Percentiles rank a stretch among this genome's conserved stretches.
phyloP scores from a whole-genome alignment of 2,329 filamentous ascomycete genomes.

The Grosmannia huntii region DNA sequence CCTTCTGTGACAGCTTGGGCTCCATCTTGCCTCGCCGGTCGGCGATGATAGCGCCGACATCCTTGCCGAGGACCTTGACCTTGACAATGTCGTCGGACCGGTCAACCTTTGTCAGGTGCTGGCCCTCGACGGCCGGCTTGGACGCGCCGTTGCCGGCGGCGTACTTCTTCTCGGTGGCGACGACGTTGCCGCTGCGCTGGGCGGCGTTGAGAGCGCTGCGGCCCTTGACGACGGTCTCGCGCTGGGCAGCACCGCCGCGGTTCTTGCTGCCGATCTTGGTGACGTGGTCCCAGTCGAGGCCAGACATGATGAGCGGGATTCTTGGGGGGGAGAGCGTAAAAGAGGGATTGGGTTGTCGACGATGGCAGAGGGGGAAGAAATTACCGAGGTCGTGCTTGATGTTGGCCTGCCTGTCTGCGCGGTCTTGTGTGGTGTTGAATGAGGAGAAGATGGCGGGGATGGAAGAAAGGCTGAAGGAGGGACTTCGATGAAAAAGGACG shows the following conservation, averaged over 20 bases:
- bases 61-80: constrained; percentile 76
- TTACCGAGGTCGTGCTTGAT: background rate
- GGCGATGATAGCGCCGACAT: constrained; percentile 73
- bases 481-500: background rate
- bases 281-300: constrained; percentile 69
- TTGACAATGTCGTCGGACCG: constrained; percentile 95
- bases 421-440: background rate
- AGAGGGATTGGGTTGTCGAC: background rate
- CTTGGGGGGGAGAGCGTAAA: background rate
- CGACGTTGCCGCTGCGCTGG: constrained; percentile 60
- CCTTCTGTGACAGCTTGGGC: constrained; percentile 94
- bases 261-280: constrained; percentile 91
- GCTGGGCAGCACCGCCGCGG: constrained; percentile 50
- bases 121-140: constrained; percentile 58
- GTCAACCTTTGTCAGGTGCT: constrained; percentile 96
- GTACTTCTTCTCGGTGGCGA: constrained; percentile 88
- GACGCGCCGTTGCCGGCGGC: constrained; percentile 56
- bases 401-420: background rate
- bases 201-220: constrained; percentile 79
- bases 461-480: background rate
- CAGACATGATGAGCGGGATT: constrained; percentile 43
- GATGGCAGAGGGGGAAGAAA: background rate
- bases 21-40: constrained; percentile 67
- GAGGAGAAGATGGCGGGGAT: background rate
- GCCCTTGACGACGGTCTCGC: constrained; percentile 83